Percentiles rank a stretch among this genome's conserved stretches.
Conservation (phyloP, 228 moss, liverwort and hornwort genomes). For the Sphagnum fallax region DNA sequence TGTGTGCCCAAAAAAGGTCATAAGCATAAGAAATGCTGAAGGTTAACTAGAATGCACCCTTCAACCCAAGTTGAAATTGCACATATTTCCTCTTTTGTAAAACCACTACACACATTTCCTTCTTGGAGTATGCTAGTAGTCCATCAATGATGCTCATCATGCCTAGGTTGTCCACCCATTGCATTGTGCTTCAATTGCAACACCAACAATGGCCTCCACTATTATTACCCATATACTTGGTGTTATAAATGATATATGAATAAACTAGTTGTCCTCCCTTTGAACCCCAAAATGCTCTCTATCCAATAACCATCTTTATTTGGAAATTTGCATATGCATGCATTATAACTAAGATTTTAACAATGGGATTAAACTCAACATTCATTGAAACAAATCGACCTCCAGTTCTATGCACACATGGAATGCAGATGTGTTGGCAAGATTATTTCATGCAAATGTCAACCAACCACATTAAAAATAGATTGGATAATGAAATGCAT, state of each 20-base stretch:
- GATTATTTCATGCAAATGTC: not conserved
- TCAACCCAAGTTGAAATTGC: not conserved
- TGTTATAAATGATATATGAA: too few relatives aligned
- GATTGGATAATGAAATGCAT: slow-evolving; percentile 97
- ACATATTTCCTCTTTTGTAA: slow-evolving; percentile 1
- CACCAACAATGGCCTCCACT: slow-evolving; percentile 1
- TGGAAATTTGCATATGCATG: too few relatives aligned
- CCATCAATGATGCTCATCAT: slow-evolving; percentile 60
- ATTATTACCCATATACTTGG: too few relatives aligned
- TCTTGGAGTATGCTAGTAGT: too few relatives aligned
- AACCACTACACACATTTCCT: not conserved
- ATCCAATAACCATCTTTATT: too few relatives aligned
- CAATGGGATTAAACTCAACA: too few relatives aligned
- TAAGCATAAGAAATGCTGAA: slow-evolving; percentile 8
- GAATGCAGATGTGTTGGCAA: too few relatives aligned
- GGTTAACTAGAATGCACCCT: slow-evolving; percentile 3
- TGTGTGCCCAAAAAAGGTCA: slow-evolving; percentile 11
- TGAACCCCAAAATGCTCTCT: too few relatives aligned
- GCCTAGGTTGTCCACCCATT: slow-evolving; percentile 75
- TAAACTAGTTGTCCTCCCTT: too few relatives aligned
- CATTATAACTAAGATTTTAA: too few relatives aligned
- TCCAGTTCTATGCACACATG: too few relatives aligned
- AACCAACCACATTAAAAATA: slow-evolving; percentile 61
- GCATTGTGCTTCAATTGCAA: slow-evolving; percentile 86
- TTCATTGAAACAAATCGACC: too few relatives aligned